Evolutionary conservation across 2,329 filamentous ascomycete genomes (phyloP).

Genomic region (Aspergillus neotritici): DNA sequence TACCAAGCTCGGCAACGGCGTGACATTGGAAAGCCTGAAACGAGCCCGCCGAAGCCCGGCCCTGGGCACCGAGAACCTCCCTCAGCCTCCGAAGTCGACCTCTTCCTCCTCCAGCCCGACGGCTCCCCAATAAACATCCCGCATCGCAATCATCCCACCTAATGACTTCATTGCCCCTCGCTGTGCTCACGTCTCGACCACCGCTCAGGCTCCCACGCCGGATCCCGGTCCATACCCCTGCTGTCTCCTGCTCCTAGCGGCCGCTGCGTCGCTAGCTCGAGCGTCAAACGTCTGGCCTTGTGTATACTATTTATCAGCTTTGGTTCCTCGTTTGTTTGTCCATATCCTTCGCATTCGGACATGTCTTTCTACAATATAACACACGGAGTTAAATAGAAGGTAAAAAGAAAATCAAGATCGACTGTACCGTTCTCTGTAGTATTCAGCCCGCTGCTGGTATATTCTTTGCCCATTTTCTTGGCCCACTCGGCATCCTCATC

Average conservation of each 20-base stretch:
- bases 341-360: constrained; percentile 12
- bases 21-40: constrained; percentile 79
- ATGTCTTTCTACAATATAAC: constrained; percentile 14
- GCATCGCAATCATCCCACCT: constrained; percentile 3
- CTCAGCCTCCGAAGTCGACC: constrained; percentile 27
- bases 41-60: constrained; percentile 65
- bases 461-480: constrained; percentile 52
- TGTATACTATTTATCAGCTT: constrained; percentile 40
- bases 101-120: constrained; percentile 35
- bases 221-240: constrained; percentile 53
- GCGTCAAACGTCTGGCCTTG: constrained; percentile 31
- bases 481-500: constrained; percentile 50
- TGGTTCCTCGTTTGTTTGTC: constrained; percentile 16
- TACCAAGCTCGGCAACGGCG: constrained; percentile 75
- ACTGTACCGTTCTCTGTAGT: constrained; percentile 36
- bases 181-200: constrained; percentile 7
- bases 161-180: constrained; percentile 8
- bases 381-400: constrained; percentile 26
- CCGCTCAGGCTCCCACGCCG: constrained; percentile 48
- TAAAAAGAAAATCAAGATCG: constrained; percentile 15
- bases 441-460: constrained; percentile 42
- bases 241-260: constrained; percentile 42
- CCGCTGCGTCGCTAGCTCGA: constrained; percentile 30
- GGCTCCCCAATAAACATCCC: constrained; percentile 29
- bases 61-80: constrained; percentile 26